Evolutionary conservation across 1,284 basidiomycete species (phyloP).

Genomic region (Cutaneotrichosporon sp.): DNA sequence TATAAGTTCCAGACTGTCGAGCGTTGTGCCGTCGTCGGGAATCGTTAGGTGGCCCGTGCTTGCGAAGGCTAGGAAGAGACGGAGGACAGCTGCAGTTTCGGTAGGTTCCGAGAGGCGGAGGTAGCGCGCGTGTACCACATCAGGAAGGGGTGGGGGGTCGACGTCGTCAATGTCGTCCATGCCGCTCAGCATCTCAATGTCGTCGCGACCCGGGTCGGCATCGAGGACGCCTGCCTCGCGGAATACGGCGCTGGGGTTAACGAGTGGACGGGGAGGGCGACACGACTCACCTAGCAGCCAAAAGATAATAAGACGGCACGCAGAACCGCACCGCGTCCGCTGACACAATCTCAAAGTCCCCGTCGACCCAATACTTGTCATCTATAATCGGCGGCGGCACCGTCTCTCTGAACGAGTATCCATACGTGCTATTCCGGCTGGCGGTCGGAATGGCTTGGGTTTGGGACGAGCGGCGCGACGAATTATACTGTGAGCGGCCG

Average conservation of each 20-base stretch:
- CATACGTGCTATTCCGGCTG: background rate
- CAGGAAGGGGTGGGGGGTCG: constrained; percentile 2
- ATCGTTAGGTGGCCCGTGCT: constrained; percentile 14
- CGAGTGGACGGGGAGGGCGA: background rate
- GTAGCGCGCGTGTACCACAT: constrained; percentile 5
- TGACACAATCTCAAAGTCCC: constrained; percentile 24
- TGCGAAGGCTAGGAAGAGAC: constrained; percentile 21
- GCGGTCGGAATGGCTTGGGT: background rate
- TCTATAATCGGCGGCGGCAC: constrained; percentile 5
- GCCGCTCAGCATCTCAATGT: background rate
- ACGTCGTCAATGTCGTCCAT: background rate
- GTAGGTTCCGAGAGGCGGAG: constrained; percentile 10
- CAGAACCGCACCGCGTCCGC: constrained; percentile 22
- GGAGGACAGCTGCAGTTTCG: constrained; percentile 16
- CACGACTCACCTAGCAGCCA: constrained; percentile 17
- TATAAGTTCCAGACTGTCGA: constrained; percentile 11
- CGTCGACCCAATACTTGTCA: constrained; percentile 22
- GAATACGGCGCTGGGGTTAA: constrained; percentile 17
- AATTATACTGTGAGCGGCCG: background rate
- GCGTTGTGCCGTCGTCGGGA: constrained; percentile 26
- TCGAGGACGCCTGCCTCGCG: constrained; percentile 11
- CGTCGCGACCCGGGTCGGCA: background rate
- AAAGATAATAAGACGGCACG: constrained; percentile 24
- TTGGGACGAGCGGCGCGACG: background rate
- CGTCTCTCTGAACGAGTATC: background rate